Percentiles rank a stretch among this genome's conserved stretches.
These are phyloP conservation scores for Leccinum subgranulosum DNA, from an alignment of 768 basidiomycete species.

Conservation along the genomic window DNA sequence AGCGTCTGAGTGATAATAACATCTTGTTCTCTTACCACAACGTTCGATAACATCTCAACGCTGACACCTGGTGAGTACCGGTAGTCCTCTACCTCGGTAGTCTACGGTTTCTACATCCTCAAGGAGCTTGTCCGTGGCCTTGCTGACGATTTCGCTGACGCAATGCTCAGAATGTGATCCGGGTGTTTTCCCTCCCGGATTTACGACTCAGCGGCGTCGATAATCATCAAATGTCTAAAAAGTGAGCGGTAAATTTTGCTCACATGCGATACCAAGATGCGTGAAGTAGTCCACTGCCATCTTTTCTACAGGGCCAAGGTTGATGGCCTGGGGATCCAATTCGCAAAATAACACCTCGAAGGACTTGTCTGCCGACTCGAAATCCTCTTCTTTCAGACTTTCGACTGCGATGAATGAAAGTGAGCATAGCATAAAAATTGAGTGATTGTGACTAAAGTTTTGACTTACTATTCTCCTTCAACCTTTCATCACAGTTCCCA, in stretches of 20 bases:
- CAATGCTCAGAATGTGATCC: neutral
- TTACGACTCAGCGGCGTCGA: neutral
- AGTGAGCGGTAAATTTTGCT: neutral
- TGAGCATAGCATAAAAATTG: neutral
- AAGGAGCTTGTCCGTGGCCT: neutral
- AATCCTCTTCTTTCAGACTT: neutral
- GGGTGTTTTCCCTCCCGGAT: neutral
- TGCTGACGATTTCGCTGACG: neutral
- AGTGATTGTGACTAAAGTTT: neutral
- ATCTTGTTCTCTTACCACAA: too few relatives aligned
- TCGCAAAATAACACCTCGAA: neutral
- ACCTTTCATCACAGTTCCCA: neutral
- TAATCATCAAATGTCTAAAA: neutral
- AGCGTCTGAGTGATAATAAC: too few relatives aligned
- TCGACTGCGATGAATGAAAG: neutral
- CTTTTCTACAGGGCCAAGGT: neutral
- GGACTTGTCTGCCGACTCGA: neutral
- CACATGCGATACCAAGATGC: constrained; percentile 1
- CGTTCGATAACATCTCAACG: too few relatives aligned
- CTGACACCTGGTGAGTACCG: too few relatives aligned
- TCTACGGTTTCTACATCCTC: too few relatives aligned
- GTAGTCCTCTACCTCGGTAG: too few relatives aligned
- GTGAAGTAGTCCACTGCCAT: constrained; percentile 2
- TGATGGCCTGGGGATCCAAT: neutral
- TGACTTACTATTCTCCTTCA: constrained; percentile 1